Conservation (phyloP, 495 filamentous ascomycete species). For the Aspergillus affinis region DNA sequence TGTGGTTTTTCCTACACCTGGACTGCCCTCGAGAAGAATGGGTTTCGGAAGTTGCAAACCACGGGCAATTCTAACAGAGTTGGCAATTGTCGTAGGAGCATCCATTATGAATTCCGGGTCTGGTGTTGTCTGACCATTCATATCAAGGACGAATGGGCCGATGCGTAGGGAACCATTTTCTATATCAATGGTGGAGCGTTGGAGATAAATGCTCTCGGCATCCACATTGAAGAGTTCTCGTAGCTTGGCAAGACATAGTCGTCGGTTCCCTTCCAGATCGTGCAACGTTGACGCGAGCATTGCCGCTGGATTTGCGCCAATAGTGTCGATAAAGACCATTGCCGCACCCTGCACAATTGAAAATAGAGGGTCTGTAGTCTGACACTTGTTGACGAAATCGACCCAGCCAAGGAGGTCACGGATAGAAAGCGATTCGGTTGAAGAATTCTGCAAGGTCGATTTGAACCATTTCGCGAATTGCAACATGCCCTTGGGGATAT, state of each 20-base stretch:
- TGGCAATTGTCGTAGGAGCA: slow-evolving; percentile 84
- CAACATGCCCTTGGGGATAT: slow-evolving; percentile 59
- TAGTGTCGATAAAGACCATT: slow-evolving; percentile 92
- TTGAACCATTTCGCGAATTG: slow-evolving; percentile 93
- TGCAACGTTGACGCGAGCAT: slow-evolving; percentile 65
- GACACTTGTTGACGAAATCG: slow-evolving; percentile 77
- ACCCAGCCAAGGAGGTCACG: slow-evolving; percentile 92
- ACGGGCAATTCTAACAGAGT: slow-evolving; percentile 84
- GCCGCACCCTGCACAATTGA: slow-evolving; percentile 83
- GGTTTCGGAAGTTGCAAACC: slow-evolving; percentile 89
- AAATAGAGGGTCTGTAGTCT: slow-evolving; percentile 49
- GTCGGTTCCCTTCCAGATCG: slow-evolving; percentile 60
- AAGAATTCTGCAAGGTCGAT: slow-evolving; percentile 67
- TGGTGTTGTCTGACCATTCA: slow-evolving; percentile 41
- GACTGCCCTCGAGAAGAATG: slow-evolving; percentile 90
- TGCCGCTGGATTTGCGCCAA: slow-evolving; percentile 91
- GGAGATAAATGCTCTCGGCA: slow-evolving; percentile 60
- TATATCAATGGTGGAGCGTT: slow-evolving; percentile 48
- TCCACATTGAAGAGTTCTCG: slow-evolving; percentile 63
- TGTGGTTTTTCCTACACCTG: slow-evolving; percentile 96
- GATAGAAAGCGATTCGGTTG: slow-evolving; percentile 74
- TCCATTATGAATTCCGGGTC: slow-evolving; percentile 73
- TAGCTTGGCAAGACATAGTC: slow-evolving; percentile 70
- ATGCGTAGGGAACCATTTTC: slow-evolving; percentile 54
- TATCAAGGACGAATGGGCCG: slow-evolving; percentile 70